phyloP scores from a whole-genome alignment of 202 grass and related monocot genomes.

The Carex arenaria region DNA sequence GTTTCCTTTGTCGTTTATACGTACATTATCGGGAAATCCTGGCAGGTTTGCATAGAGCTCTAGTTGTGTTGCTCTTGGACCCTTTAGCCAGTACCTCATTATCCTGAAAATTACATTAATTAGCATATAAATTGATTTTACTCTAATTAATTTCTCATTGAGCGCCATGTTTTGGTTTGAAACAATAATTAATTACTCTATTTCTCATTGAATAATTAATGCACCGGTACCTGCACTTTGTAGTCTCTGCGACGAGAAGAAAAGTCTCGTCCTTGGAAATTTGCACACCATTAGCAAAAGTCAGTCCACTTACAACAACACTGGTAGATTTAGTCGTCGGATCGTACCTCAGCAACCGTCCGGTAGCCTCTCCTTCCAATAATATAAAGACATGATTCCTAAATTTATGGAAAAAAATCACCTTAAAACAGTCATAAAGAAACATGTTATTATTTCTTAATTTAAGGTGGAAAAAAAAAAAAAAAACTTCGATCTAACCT shows the following conservation, averaged over 20 bases:
- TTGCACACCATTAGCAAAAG: constrained; percentile 89
- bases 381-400: constrained; percentile 75
- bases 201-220: not conserved
- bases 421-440: not conserved
- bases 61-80: constrained; percentile 30
- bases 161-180: not conserved
- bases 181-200: not conserved
- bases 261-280: constrained; percentile 75
- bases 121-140: not conserved
- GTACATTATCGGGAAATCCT: constrained; percentile 90
- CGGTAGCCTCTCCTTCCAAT: constrained; percentile 84
- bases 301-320: constrained; percentile 56
- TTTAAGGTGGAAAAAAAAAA: not conserved
- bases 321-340: constrained; percentile 30
- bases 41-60: constrained; percentile 76
- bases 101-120: constrained; percentile 34
- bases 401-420: not conserved
- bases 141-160: not conserved
- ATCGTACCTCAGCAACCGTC: constrained; percentile 72
- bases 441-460: not conserved
- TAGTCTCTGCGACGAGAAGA: constrained; percentile 85
- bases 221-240: constrained; percentile 66
- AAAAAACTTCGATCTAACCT: constrained; percentile 43
- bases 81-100: constrained; percentile 91
- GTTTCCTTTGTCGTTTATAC: constrained; percentile 46